Conservation (phyloP, 257 asterid genomes). For the Scutellaria minor region DNA sequence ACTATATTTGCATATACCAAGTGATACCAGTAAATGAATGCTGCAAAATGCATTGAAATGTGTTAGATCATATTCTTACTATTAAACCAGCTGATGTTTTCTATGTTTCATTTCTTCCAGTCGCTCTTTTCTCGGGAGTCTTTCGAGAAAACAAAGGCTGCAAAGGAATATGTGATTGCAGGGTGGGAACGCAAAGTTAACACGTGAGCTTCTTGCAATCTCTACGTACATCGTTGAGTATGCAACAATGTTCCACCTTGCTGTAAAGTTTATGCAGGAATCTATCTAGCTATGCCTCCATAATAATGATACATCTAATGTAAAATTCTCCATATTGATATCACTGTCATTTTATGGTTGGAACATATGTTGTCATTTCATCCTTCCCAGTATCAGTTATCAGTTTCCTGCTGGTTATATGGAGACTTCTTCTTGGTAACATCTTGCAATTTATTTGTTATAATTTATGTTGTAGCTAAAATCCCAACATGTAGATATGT, state of each 20-base stretch:
- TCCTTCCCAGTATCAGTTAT: too few species aligned
- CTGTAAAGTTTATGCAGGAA: background rate
- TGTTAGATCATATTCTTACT: background rate
- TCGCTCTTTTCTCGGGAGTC: slow-evolving; percentile 56
- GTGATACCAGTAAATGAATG: background rate
- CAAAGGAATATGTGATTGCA: slow-evolving; percentile 54
- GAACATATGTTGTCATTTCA: too few species aligned
- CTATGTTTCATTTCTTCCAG: slow-evolving; percentile 39
- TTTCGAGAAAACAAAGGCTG: slow-evolving; percentile 68
- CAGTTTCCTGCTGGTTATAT: too few species aligned
- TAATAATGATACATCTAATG: background rate
- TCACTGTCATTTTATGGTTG: too few species aligned
- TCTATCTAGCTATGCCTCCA: background rate
- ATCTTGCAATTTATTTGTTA: too few species aligned
- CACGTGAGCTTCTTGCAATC: slow-evolving; percentile 41
- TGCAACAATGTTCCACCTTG: background rate
- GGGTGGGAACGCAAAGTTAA: slow-evolving; percentile 80
- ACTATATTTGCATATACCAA: too few species aligned
- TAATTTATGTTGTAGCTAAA: too few species aligned
- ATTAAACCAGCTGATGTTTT: background rate
- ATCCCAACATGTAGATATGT: too few species aligned
- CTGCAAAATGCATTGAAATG: background rate
- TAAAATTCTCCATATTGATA: too few species aligned
- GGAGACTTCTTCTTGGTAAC: too few species aligned
- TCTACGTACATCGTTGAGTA: background rate